These are phyloP conservation scores for Balakata baccata DNA, from an alignment of 345 rosid species.

Conservation along the genomic window DNA sequence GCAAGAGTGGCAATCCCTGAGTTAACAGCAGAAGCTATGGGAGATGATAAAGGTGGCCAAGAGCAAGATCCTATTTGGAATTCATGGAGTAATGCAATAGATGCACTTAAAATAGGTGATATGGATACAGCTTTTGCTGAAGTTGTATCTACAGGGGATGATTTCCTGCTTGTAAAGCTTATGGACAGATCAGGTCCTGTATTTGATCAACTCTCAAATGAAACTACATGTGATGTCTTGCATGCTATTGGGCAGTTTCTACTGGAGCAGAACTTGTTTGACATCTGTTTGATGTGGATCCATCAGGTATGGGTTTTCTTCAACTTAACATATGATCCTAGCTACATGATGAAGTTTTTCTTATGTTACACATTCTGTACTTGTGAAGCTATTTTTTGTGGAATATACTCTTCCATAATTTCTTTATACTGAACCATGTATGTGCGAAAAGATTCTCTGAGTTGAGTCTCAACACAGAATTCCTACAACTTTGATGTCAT, in stretches of 20 bases:
- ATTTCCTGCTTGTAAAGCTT: constrained; percentile 82
- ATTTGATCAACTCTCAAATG: constrained; percentile 79
- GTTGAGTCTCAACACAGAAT: neutral
- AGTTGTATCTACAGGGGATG: constrained; percentile 73
- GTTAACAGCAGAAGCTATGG: constrained; percentile 74
- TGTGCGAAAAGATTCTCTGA: neutral
- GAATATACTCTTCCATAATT: neutral
- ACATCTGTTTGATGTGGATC: constrained; percentile 89
- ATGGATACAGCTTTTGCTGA: constrained; percentile 85
- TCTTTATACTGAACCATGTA: neutral
- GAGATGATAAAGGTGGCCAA: constrained; percentile 61
- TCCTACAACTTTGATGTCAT: neutral
- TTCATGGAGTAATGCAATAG: constrained; percentile 93
- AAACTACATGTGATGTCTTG: constrained; percentile 69
- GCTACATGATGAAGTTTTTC: constrained; percentile 7
- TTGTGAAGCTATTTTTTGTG: neutral
- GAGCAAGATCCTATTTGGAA: constrained; percentile 82
- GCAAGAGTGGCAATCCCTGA: constrained; percentile 70
- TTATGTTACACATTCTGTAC: neutral
- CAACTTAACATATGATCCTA: neutral
- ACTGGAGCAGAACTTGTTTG: constrained; percentile 71
- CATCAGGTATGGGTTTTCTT: constrained; percentile 63
- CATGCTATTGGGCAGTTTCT: constrained; percentile 74
- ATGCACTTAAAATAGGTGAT: constrained; percentile 84
- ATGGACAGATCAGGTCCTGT: constrained; percentile 94